Base-by-base conservation (phyloP, 495 filamentous ascomycete species). In the Trichoderma virens region DNA sequence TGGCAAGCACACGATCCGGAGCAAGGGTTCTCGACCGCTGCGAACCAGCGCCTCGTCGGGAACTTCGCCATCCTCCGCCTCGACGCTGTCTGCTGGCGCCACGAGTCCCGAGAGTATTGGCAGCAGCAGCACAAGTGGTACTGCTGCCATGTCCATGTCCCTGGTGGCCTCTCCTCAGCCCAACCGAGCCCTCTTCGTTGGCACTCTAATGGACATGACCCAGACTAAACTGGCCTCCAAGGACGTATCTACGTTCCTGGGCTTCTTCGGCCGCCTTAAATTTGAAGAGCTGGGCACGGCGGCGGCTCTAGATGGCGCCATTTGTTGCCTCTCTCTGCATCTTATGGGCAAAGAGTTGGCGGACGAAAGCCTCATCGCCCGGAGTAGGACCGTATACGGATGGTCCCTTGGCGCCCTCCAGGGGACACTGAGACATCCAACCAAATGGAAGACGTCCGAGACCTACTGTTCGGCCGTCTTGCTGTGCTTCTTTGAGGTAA, bases 401-500 rank as follows among this genome's bases (percentile, higher is more conserved):
- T 64, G 65, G 65, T 65, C 65, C 14, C 63, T 69, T 6, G 60
- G 32, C 9, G 68, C 61, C 14, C 64, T 69, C 16, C 68, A 69
- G 62, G 39, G 23, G 31, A 62, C 65, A 2, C 43, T 69, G 51
- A 62, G 64, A 38, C 68, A 69, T 56, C 65, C 63, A 1, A 61
- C 23, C 23, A 65, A 67, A 35, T 69, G 68, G 68, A 65, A 51
- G 39, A 28, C 61, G n/a, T 64, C 65, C 20, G 68, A 69, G 51
- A 69, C 68, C 14, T 66, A 67, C 16, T 65, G 47, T 27, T 51
- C 68, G 11, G 38, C 65, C 41, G 67, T 69, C 65, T 18, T 69
- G 13, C 35, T 69, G 45, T 54, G 62, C 39, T 47, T 69, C 16
- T 69, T 62, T 27, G 68, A 69, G 64, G 64, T 68, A 3, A 47